Evolutionary conservation across 2,329 filamentous ascomycete species (phyloP).

Genomic region (Colletotrichum navitas): DNA sequence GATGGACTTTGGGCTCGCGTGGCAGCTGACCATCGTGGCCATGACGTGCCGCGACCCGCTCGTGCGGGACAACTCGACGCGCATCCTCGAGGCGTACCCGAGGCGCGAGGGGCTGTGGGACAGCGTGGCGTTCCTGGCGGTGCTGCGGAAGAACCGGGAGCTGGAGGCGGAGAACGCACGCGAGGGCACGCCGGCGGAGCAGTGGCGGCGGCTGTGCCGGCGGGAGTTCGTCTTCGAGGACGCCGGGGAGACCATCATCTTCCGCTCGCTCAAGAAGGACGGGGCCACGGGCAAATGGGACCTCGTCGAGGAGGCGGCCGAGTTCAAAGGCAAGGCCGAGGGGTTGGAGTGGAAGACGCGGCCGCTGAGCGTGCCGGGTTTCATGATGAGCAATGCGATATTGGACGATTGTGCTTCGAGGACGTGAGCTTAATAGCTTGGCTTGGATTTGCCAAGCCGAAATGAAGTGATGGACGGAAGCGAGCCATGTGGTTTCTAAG

Average conservation of each 20-base stretch:
- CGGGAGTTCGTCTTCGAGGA: conserved; percentile 58
- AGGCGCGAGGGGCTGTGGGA: conserved; percentile 60
- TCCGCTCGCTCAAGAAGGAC: conserved; percentile 52
- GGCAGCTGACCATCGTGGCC: conserved; percentile 58
- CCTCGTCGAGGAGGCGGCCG: conserved; percentile 54
- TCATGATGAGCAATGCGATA: conserved; percentile 48
- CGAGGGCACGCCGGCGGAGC: conserved; percentile 52
- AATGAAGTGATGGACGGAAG: not conserved
- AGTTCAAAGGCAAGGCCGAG: conserved; percentile 48
- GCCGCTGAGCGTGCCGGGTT: conserved; percentile 52
- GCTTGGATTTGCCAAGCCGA: not conserved
- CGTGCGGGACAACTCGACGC: conserved; percentile 56
- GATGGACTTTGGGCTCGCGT: conserved; percentile 61
- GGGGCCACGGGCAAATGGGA: conserved; percentile 51
- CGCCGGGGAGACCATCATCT: conserved; percentile 49
- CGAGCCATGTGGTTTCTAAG: not conserved
- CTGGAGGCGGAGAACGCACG: conserved; percentile 50
- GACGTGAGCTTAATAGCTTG: not conserved
- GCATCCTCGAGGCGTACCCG: conserved; percentile 56
- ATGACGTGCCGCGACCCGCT: conserved; percentile 56
- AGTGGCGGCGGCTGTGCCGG: conserved; percentile 56
- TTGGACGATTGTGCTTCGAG: conserved; percentile 43
- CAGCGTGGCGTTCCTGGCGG: conserved; percentile 55
- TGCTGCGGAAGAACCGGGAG: conserved; percentile 54
- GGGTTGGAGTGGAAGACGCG: conserved; percentile 52